Percentiles rank a stretch among this genome's conserved stretches.
Evolutionary conservation across 768 basidiomycete species (phyloP).

Genomic region (Xerocomus potaroensis): DNA sequence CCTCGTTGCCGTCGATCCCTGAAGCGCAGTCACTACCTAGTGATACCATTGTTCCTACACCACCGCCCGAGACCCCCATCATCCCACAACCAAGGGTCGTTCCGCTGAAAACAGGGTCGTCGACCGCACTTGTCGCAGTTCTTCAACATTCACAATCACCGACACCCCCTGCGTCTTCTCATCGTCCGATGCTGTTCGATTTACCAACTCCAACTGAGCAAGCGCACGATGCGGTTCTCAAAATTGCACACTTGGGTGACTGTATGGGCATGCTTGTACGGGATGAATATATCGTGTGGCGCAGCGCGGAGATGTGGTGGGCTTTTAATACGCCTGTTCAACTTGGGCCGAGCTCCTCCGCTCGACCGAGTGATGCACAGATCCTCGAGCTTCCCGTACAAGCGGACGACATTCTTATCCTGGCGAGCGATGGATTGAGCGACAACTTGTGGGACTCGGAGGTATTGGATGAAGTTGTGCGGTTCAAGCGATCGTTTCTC

Average conservation of each 20-base stretch:
- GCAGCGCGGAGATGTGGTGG: constrained; percentile 94
- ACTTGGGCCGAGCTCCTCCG: constrained; percentile 58
- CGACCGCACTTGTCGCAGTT: constrained; percentile 64
- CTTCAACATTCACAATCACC: constrained; percentile 41
- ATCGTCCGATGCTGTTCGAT: constrained; percentile 18
- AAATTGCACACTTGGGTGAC: constrained; percentile 83
- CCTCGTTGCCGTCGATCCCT: constrained; percentile 20
- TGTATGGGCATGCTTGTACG: constrained; percentile 87
- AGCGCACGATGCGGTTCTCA: constrained; percentile 57
- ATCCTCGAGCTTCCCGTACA: constrained; percentile 65
- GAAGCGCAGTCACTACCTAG: constrained; percentile 14
- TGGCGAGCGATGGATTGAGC: constrained; percentile 76
- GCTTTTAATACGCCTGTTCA: constrained; percentile 65
- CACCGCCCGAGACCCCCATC: constrained; percentile 15
- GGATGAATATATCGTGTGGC: constrained; percentile 73
- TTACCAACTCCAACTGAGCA: constrained; percentile 27
- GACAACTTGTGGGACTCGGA: constrained; percentile 91
- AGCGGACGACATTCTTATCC: constrained; percentile 72
- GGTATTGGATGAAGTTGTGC: constrained; percentile 72
- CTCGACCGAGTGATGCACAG: constrained; percentile 64
- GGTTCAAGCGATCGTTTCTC: constrained; percentile 45
- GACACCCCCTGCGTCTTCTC: constrained; percentile 11
- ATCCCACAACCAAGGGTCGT: constrained; percentile 19
- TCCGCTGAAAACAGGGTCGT: constrained; percentile 57
- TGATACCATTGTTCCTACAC: neutral